A percentile compares a stretch with the other conserved stretches of the same genome.
phyloP scores from a whole-genome alignment of 768 basidiomycete species.

The Kwoniella heveanensis region DNA sequence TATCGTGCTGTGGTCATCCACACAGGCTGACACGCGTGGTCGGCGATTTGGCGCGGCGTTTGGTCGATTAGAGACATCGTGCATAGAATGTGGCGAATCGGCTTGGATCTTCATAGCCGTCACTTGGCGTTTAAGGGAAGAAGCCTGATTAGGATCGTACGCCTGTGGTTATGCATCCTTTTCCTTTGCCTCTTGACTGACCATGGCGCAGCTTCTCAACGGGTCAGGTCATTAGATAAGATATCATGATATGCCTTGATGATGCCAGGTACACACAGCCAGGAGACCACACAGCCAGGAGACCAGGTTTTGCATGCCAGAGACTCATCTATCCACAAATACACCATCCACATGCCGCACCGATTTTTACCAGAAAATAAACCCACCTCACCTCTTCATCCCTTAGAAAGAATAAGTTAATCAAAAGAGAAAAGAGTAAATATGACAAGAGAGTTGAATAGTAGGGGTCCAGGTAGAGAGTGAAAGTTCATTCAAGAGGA shows the following conservation, averaged over 20 bases:
- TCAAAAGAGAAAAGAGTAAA: not conserved
- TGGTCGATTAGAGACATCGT: not conserved
- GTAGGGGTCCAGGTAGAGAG: not conserved
- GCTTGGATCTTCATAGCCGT: not conserved
- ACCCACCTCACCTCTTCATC: conserved; percentile 2
- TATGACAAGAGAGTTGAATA: not conserved
- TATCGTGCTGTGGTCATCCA: no score
- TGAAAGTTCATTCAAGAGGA: conserved; percentile 5
- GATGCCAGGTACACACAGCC: no score
- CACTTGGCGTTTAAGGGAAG: not conserved
- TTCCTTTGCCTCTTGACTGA: no score
- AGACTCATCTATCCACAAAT: conserved; percentile 6
- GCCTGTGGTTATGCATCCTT: not conserved
- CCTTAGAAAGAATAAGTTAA: not conserved
- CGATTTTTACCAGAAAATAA: not conserved
- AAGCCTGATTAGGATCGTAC: no score
- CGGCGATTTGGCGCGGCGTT: conserved; percentile 10
- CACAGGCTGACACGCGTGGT: conserved; percentile 7
- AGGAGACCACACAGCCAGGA: not conserved
- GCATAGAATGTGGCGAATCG: conserved; percentile 10
- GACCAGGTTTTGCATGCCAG: conserved; percentile 21
- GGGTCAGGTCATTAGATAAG: not conserved
- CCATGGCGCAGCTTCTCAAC: not conserved
- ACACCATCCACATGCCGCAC: conserved; percentile 4
- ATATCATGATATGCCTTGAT: no score